Conservation (phyloP, 306 rosid species). For the Myrica gale region DNA sequence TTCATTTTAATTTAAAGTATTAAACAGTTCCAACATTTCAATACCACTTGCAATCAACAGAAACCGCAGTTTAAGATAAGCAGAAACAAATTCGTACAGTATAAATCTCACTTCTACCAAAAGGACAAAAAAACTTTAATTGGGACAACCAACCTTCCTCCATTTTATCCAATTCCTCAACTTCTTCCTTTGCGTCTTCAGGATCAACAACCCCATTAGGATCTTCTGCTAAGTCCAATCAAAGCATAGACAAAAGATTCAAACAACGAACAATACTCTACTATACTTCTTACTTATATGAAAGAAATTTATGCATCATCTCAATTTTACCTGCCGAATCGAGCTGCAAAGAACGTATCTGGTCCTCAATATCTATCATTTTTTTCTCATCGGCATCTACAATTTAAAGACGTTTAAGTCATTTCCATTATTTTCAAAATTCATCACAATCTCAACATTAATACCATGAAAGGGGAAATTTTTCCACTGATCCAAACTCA, state of each 20-base stretch:
- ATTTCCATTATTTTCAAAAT: conserved; percentile 6
- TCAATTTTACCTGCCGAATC: conserved; percentile 66
- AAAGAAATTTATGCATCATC: background rate
- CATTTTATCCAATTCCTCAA: conserved; percentile 48
- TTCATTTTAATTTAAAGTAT: background rate
- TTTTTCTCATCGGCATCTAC: conserved; percentile 64
- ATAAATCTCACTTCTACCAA: background rate
- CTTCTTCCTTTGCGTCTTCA: conserved; percentile 56
- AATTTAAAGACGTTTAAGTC: conserved; percentile 34
- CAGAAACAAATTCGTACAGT: background rate
- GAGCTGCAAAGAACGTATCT: conserved; percentile 85
- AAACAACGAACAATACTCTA: conserved; percentile 17
- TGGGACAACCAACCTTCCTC: conserved; percentile 71
- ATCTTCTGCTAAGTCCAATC: conserved; percentile 53
- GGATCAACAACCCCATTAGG: conserved; percentile 50
- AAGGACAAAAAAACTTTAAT: conserved; percentile 17
- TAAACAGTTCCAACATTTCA: background rate
- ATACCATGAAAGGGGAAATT: background rate
- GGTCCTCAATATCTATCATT: conserved; percentile 79
- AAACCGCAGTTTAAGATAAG: background rate
- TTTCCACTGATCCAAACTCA: background rate
- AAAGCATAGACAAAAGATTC: conserved; percentile 26
- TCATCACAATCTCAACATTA: background rate
- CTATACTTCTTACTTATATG: background rate
- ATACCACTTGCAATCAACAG: background rate